Base-by-base conservation (phyloP, 2,329 filamentous ascomycete species). In the Mollisiaceae sp. region DNA sequence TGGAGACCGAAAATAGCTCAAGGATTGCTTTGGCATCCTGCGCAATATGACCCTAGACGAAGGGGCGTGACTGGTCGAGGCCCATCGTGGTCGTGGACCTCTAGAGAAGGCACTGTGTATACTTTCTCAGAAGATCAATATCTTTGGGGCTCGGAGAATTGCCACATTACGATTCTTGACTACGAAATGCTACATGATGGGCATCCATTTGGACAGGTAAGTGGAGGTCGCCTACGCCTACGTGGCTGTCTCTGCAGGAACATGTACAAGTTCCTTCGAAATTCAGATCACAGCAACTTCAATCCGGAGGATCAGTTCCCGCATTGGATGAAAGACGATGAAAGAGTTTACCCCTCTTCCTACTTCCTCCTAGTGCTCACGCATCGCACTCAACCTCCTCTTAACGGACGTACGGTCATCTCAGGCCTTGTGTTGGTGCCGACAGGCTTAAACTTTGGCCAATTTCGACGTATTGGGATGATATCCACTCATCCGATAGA, bases 11-110 rank as follows among this genome's bases (percentile, higher is more conserved):
- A 57, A 11, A n/a, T 63, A 3, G 20, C 35, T 1, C 43, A 63
- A 20, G 60, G 43, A n/a, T 41, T 63, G 3, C 54, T 63, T 5
- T 63, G 43, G 12, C 32, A 52, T 8, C 39, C 50, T 22, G 24
- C 18, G 2, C 24, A 24, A 14, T 24, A 50, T 4, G 38, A 36
- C 20, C 14, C 20, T 8, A 54, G 38, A n/a, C 22, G 45, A n/a
- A 47, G 36, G 14, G 24, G 22, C 1, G 55, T 58, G 32, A 5
- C 39, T 20, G 39, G 32, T 14, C 41, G 60, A 57, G 60, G 50
- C 11, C 60, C 60, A 11, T 38, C 60, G 2, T 63, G 60, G 60
- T 63, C 60, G 8, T 63, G 60, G 60, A 54, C 39, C 27, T 63
- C 60, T 15, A 3, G 56, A 27, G 32, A 58, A 24, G 60, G 60